Evolutionary conservation across 257 asterid genomes (phyloP), one percentile per base, ranked within the genome.

Genomic region (Lavandula angustifolia): DNA sequence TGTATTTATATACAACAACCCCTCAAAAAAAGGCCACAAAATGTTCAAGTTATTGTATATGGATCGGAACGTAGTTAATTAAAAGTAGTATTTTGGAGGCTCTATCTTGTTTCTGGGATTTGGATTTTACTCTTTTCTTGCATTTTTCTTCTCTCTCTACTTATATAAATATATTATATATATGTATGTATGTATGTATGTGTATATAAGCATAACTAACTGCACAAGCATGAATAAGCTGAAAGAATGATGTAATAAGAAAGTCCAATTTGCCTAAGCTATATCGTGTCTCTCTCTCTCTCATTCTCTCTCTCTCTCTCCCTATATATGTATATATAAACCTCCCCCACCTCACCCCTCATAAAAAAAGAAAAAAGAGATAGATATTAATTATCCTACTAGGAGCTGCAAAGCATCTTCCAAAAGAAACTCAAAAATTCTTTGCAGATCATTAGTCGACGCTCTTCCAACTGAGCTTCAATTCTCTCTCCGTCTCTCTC

Each of bases 31-130:
- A 22, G 27, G 27, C 27, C 69, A 73, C 43, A 66, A 55, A 62
- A 66, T 47, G 18, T 34, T 66, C 67, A 70, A 43, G 27, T 22
- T 22, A 22, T 22, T 22, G 27, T 22, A 22, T 22, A 22, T 22
- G 27, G 9, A 32, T 55, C 9, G 34, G 18, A 48, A 62, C 34
- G 10, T 27, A 12, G 56, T 51, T 49, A 49, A 68, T 67, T 71
- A 73, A 85, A 85, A 83, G 87, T 73, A 44, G 79, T 53, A 61
- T 40, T 77, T 77, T 83, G 89, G 84, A 77, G 76, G 66, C 60
- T 77, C 55, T 75, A 56, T 68, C 75, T 31, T 38, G 27, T 11
- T 56, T 56, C 29, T 64, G 73, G 64, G 48, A 43, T 79, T 70
- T 79, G 75, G 78, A 77, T 63, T 73, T 77, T 72, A 65, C 76